Conservation (phyloP, 768 basidiomycete genomes). For the Gautieria morchelliformis region DNA sequence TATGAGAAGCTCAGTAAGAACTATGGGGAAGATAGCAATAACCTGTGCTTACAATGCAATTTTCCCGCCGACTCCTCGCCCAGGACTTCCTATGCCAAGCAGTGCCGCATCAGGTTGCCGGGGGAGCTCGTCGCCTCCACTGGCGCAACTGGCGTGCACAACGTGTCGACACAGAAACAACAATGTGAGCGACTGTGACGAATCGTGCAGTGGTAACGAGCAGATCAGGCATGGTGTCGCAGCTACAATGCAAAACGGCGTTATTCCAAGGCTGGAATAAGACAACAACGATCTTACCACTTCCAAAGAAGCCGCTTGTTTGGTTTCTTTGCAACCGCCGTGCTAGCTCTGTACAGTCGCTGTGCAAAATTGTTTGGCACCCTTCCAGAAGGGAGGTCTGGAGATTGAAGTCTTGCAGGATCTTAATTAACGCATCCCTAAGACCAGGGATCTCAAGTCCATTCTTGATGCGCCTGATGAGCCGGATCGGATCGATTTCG, state of each 20-base stretch:
- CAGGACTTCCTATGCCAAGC: slow-evolving; percentile 33
- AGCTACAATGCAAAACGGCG: slow-evolving; percentile 29
- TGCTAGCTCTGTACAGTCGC: slow-evolving; percentile 71
- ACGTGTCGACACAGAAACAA: slow-evolving; percentile 85
- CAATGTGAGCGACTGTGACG: slow-evolving; percentile 50
- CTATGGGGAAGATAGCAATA: not conserved
- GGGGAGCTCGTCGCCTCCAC: slow-evolving; percentile 55
- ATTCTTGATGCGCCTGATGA: slow-evolving; percentile 92
- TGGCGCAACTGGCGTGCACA: slow-evolving; percentile 72
- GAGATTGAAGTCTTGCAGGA: slow-evolving; percentile 90
- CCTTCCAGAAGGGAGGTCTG: slow-evolving; percentile 91
- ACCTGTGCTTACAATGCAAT: slow-evolving; percentile 56
- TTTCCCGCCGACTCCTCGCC: slow-evolving; percentile 50
- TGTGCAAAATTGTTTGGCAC: slow-evolving; percentile 77
- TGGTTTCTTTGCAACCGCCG: slow-evolving; percentile 64
- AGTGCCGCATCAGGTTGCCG: slow-evolving; percentile 46
- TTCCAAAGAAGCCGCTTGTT: slow-evolving; percentile 68
- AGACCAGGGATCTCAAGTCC: slow-evolving; percentile 94
- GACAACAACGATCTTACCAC: slow-evolving; percentile 38
- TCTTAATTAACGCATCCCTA: slow-evolving; percentile 92
- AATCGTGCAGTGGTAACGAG: slow-evolving; percentile 42
- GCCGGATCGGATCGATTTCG: slow-evolving; percentile 88
- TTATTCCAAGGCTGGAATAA: not conserved
- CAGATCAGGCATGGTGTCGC: slow-evolving; percentile 64
- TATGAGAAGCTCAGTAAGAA: slow-evolving; percentile 20